Evolutionary conservation across 2,329 filamentous ascomycete species (phyloP).

Genomic region (Exserohilum turcica): DNA sequence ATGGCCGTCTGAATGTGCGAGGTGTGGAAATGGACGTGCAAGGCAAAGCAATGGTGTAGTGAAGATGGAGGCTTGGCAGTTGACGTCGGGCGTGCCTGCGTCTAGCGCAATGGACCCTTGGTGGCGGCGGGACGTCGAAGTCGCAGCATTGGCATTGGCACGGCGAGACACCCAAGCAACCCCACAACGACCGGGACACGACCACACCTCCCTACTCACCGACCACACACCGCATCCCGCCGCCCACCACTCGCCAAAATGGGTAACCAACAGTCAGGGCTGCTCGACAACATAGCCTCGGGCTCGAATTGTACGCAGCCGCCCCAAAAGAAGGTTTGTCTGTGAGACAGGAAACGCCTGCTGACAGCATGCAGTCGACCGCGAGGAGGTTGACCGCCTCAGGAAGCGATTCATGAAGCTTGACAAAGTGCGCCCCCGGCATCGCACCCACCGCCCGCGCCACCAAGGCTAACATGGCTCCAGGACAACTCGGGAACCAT

Average conservation of each 20-base stretch:
- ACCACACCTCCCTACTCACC: constrained; percentile 15
- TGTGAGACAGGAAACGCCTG: constrained; percentile 29
- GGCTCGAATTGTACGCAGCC: constrained; percentile 83
- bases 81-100: constrained; percentile 29
- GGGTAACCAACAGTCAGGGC: constrained; percentile 64
- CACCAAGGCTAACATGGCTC: not conserved
- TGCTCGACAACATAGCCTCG: constrained; percentile 95
- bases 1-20: constrained; percentile 52
- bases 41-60: constrained; percentile 10
- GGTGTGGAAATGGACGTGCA: not conserved
- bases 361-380: constrained; percentile 71
- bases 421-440: constrained; percentile 73
- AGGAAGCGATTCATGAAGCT: constrained; percentile 99
- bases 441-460: too few species aligned
- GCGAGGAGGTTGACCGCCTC: constrained; percentile 93
- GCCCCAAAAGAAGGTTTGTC: constrained; percentile 17
- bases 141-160: constrained; percentile 11
- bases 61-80: constrained; percentile 29
- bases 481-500: constrained; percentile 98
- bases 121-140: constrained; percentile 25
- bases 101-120: constrained; percentile 23
- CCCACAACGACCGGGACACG: constrained; percentile 28
- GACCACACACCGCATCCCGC: constrained; percentile 17
- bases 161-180: constrained; percentile 3
- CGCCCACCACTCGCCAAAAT: constrained; percentile 45